Conservation (phyloP, 2,329 filamentous ascomycete species). For the Aspergillus persii region DNA sequence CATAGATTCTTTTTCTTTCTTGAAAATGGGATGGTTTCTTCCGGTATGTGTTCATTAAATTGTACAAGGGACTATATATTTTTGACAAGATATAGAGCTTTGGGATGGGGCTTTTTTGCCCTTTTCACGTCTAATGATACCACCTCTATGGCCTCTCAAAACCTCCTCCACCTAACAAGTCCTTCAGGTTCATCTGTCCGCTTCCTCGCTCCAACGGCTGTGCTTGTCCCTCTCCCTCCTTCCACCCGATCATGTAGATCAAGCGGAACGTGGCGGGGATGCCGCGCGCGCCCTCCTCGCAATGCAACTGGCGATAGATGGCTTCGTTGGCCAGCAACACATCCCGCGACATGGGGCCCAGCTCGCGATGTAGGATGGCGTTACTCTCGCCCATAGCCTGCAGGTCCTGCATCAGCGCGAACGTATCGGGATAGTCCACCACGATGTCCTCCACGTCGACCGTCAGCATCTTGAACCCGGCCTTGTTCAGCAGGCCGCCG, state of each 20-base stretch:
- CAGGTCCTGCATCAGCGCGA: conserved; percentile 87
- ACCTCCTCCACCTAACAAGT: conserved; percentile 60
- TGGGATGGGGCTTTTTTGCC: no score
- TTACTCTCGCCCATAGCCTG: conserved; percentile 97
- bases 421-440: conserved; percentile 86
- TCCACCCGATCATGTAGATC: conserved; percentile 99
- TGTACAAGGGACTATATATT: not conserved
- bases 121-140: no score
- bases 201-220: conserved; percentile 80
- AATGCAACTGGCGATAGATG: conserved; percentile 86
- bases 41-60: not conserved
- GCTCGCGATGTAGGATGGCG: conserved; percentile 79
- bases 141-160: conserved; percentile 26
- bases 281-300: conserved; percentile 63
- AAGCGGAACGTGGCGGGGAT: conserved; percentile 90
- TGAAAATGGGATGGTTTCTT: not conserved
- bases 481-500: conserved; percentile 78
- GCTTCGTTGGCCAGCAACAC: conserved; percentile 82
- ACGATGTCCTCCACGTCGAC: conserved; percentile 97
- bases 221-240: conserved; percentile 73
- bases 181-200: conserved; percentile 83
- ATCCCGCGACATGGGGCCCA: conserved; percentile 73
- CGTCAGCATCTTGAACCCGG: conserved; percentile 92
- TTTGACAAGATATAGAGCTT: not conserved
- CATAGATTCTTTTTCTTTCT: not conserved